A percentile compares a stretch with the other conserved stretches of the same genome.
phyloP scores from a whole-genome alignment of 805 yeast genomes.

The Ogataea glucozyma region DNA sequence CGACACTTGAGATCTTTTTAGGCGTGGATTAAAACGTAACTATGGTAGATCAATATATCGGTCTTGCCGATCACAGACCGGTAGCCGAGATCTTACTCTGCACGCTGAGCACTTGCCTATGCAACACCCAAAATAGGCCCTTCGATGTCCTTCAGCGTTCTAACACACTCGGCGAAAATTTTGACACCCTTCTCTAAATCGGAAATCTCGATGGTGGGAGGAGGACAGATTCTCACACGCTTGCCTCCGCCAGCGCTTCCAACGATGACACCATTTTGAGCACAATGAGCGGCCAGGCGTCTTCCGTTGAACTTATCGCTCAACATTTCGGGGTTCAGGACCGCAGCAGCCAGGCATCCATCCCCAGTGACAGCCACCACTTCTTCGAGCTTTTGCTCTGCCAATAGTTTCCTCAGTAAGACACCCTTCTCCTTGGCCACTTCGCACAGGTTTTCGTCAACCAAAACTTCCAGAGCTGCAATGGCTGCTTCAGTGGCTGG shows the following conservation, averaged over 20 bases:
- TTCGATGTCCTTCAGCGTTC: conserved; percentile 10
- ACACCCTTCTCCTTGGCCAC: conserved; percentile 24
- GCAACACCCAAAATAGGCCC: conserved; percentile 15
- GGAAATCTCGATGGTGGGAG: conserved; percentile 26
- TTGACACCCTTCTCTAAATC: conserved; percentile 26
- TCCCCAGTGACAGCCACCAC: conserved; percentile 24
- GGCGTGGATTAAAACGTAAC: too few relatives aligned
- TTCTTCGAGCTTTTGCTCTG: conserved; percentile 18
- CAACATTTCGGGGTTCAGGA: conserved; percentile 18
- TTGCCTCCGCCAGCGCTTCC: conserved; percentile 25
- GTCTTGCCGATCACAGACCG: too few relatives aligned
- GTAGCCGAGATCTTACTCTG: too few relatives aligned
- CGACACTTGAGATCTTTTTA: too few relatives aligned
- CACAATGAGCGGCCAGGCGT: conserved; percentile 26
- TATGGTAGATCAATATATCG: too few relatives aligned
- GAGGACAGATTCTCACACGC: conserved; percentile 32
- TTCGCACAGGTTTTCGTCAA: conserved; percentile 26
- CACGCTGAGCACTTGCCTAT: too few relatives aligned
- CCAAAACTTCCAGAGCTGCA: conserved; percentile 32
- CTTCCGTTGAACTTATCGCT: conserved; percentile 18
- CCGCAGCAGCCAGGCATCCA: conserved; percentile 28
- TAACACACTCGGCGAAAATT: conserved; percentile 26
- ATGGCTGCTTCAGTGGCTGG: conserved; percentile 33
- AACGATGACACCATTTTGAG: conserved; percentile 27
- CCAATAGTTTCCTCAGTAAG: conserved; percentile 19